These are phyloP conservation scores for Diaporthe helianthi DNA, from an alignment of 2,329 filamentous ascomycete genomes.

Conservation along the genomic window DNA sequence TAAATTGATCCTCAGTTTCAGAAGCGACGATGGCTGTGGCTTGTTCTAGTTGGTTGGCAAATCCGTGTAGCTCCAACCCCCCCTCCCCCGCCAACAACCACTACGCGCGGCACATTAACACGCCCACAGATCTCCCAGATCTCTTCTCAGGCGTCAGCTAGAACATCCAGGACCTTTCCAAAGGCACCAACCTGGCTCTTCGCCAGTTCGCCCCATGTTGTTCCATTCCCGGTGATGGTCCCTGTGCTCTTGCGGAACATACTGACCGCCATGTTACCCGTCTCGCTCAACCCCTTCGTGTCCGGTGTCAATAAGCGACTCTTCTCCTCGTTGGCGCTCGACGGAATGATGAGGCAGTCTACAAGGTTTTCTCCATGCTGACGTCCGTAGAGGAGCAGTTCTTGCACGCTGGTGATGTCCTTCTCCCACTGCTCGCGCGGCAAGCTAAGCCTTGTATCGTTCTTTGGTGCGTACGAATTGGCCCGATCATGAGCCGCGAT, in stretches of 20 bases:
- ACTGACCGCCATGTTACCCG: conserved; percentile 40
- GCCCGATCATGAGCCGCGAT: conserved; percentile 42
- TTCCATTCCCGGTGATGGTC: conserved; percentile 34
- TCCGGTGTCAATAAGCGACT: conserved; percentile 32
- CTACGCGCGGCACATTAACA: neutral
- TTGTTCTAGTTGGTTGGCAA: conserved; percentile 12
- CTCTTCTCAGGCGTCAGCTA: neutral
- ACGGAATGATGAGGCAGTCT: conserved; percentile 36
- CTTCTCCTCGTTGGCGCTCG: conserved; percentile 5
- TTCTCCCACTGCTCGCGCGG: conserved; percentile 43
- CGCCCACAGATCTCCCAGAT: neutral
- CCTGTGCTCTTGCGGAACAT: conserved; percentile 43
- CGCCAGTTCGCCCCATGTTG: conserved; percentile 27
- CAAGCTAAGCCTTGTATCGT: conserved; percentile 35
- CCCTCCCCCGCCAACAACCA: too few relatives aligned
- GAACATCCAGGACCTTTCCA: conserved; percentile 19
- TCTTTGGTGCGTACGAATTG: conserved; percentile 39
- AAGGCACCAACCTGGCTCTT: conserved; percentile 22
- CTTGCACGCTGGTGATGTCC: conserved; percentile 44
- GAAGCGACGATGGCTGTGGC: neutral
- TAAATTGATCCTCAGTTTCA: neutral
- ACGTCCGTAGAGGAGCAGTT: conserved; percentile 43
- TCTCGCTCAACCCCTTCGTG: conserved; percentile 37
- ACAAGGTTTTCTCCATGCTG: conserved; percentile 41
- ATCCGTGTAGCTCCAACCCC: neutral